These are phyloP conservation scores for Trypanosoma cruzi DNA, from an alignment of 208 protist species.

Conservation along the genomic window DNA sequence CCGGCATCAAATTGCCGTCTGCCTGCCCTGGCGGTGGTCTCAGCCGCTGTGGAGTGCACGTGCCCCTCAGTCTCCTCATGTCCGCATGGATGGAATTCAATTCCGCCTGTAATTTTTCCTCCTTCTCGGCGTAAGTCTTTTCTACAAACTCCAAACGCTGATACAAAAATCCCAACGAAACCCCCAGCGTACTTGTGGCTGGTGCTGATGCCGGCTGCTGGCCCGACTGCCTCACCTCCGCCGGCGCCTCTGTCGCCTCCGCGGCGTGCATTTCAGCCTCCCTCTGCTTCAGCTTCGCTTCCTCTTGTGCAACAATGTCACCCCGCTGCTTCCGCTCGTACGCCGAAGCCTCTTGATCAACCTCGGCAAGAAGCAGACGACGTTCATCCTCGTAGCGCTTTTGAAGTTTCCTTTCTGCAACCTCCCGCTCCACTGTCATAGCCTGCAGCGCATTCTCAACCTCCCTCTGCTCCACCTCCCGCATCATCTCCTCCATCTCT, in stretches of 20 bases:
- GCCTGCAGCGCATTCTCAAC: slow-evolving; percentile 36
- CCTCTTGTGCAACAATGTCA: slow-evolving; percentile 28
- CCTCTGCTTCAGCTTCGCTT: not conserved
- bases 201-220: not conserved
- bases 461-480: slow-evolving; percentile 31
- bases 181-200: not conserved
- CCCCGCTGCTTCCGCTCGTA: slow-evolving; percentile 41
- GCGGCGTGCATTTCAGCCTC: not conserved
- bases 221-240: not conserved
- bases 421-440: slow-evolving; percentile 34
- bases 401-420: slow-evolving; percentile 25
- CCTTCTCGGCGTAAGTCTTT: slow-evolving; percentile 17
- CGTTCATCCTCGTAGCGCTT: slow-evolving; percentile 55
- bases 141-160: slow-evolving; percentile 17
- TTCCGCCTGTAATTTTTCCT: slow-evolving; percentile 22
- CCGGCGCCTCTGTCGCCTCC: not conserved
- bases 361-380: slow-evolving; percentile 42
- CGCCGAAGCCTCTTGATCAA: slow-evolving; percentile 62
- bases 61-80: slow-evolving; percentile 8
- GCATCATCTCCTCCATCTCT: slow-evolving; percentile 46
- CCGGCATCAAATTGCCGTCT: not conserved
- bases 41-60: slow-evolving; percentile 4
- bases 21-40: not conserved
- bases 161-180: slow-evolving; percentile 15
- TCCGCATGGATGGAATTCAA: slow-evolving; percentile 15